Evolutionary conservation across 805 yeast species (phyloP), one percentile per base, ranked within the genome.

Genomic region (Kodamaea hsintzibuensis): DNA sequence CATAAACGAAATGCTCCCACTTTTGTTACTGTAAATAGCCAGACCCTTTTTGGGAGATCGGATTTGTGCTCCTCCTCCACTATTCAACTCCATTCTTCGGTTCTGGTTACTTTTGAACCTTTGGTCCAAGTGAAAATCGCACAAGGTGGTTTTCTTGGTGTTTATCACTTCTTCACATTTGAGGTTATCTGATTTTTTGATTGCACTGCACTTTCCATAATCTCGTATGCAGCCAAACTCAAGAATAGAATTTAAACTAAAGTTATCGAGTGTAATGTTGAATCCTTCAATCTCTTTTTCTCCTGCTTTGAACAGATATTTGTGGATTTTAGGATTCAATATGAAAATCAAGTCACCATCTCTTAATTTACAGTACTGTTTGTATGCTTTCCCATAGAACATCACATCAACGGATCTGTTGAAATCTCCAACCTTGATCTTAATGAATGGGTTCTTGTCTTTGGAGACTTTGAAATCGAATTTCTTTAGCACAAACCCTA

Each of bases 81-180:
- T 81, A 67, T 84, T 88, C 51, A 93, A 74, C 66, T 92, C 98
- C 75, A 90, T 81, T 57, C 98, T 74, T 56, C 81, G 78, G n/a
- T 84, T 78, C 17, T 82, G 79, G 0, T 81, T 68, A 45, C 76
- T 76, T 44, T 79, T 77, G 52, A 83, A 73, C 44, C 82, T 76
- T 47, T 77, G 59, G 57, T 89, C 93, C 14, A 80, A 73, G 63
- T 92, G 98, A 61, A 72, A 90, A 10, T 83, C 84, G 68, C 98
- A 92, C 55, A 82, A 78, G 19, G 78, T 80, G 5, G 81, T 71
- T 42, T 74, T 76, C 7, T 79, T 69, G 17, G 65, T 69, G 62
- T 91, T 83, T 3, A 91, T 81, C 42, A 89, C 85, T 4, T 80
- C 73, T 9, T 71, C 72, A 69, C 98, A 92, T 7, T 67, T 61